A percentile compares a stretch with the other conserved stretches of the same genome.
Evolutionary conservation across 2,329 filamentous ascomycete species (phyloP).

Genomic region (Hypoxylon sp.): DNA sequence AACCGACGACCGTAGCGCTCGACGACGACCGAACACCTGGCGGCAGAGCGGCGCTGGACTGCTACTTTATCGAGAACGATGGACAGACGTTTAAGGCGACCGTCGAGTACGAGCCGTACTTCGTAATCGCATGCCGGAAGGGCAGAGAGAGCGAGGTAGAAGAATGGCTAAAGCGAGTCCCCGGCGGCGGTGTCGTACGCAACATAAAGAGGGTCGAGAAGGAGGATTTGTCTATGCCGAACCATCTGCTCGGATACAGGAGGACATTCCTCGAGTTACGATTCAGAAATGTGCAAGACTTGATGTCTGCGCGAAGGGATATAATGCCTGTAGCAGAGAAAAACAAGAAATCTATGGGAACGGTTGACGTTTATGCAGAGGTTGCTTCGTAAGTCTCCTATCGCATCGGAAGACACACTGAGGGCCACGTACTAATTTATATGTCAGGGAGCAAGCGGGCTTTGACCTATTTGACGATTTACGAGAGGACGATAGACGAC

Average conservation of each 20-base stretch:
- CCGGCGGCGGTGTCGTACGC: constrained; percentile 85
- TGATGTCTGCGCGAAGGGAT: constrained; percentile 85
- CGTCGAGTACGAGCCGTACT: constrained; percentile 96
- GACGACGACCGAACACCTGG: constrained; percentile 86
- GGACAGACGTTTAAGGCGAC: constrained; percentile 94
- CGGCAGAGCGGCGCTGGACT: constrained; percentile 91
- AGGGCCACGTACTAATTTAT: constrained; percentile 30
- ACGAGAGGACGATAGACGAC: constrained; percentile 83
- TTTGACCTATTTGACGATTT: constrained; percentile 96
- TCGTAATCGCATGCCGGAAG: constrained; percentile 88
- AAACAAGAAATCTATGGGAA: constrained; percentile 95
- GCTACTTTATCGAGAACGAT: constrained; percentile 95
- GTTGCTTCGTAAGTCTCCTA: constrained; percentile 77
- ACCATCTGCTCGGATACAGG: constrained; percentile 91
- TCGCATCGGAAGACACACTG: background rate
- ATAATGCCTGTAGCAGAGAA: constrained; percentile 93
- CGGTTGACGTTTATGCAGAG: constrained; percentile 98
- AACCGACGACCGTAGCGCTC: constrained; percentile 78
- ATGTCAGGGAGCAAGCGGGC: constrained; percentile 49
- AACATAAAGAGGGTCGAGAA: constrained; percentile 82
- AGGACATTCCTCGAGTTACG: constrained; percentile 87
- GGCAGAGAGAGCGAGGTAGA: constrained; percentile 93
- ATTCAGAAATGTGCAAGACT: constrained; percentile 88
- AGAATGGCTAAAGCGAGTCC: constrained; percentile 87
- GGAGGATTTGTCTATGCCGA: constrained; percentile 94